A percentile compares a stretch with the other conserved stretches of the same genome.
Evolutionary conservation across 495 filamentous ascomycete genomes (phyloP).

Genomic region (Penicillium cataractarum): DNA sequence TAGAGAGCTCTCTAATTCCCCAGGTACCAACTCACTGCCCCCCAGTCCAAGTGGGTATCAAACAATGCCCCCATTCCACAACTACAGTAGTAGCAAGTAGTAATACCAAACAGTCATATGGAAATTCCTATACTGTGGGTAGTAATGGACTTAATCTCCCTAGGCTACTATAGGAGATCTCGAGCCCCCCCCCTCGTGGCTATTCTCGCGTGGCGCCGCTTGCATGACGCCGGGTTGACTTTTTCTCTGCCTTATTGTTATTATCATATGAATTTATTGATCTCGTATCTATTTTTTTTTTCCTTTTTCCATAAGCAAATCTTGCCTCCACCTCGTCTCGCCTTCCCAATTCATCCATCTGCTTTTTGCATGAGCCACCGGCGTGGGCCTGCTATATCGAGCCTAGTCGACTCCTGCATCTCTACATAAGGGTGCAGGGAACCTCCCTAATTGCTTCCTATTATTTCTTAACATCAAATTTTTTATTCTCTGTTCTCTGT

Average conservation of each 20-base stretch:
- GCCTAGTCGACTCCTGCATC: not conserved
- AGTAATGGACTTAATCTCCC: not conserved
- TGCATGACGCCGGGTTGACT: constrained; percentile 2
- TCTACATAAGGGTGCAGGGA: constrained; percentile 21
- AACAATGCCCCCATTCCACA: not conserved
- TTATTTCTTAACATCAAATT: not conserved
- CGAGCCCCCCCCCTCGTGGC: constrained; percentile 6
- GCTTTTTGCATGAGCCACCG: constrained; percentile 1
- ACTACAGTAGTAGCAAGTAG: not conserved
- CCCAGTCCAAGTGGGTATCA: not conserved
- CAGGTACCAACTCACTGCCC: constrained; percentile 1
- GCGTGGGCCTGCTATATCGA: constrained; percentile 1
- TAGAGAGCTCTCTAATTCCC: constrained; percentile 1
- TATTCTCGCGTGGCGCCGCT: constrained; percentile 24
- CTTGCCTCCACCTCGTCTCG: constrained; percentile 4
- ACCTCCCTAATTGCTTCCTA: constrained; percentile 1
- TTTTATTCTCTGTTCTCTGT: not conserved
- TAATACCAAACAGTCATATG: not conserved
- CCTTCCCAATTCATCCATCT: constrained; percentile 20
- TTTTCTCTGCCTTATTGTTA: not conserved
- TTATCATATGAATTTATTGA: not conserved
- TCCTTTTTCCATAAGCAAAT: constrained; percentile 1
- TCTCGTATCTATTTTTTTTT: not conserved
- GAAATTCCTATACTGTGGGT: not conserved
- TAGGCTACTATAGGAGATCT: not conserved